These are phyloP conservation scores for Elaeis oleifera DNA, from an alignment of 202 grass and related monocot species.

Conservation along the genomic window DNA sequence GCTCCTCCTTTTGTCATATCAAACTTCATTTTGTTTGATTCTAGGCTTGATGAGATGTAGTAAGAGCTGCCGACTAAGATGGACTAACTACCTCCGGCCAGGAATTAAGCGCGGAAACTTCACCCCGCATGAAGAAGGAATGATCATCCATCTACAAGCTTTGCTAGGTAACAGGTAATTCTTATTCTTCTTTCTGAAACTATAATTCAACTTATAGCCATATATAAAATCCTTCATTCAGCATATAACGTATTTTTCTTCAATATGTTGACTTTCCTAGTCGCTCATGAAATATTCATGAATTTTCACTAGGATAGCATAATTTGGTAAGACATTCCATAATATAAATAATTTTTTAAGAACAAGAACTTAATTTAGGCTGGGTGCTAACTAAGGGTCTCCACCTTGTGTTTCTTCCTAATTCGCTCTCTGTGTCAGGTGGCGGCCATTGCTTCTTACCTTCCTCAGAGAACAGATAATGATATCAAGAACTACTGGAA, in stretches of 20 bases:
- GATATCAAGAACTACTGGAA: constrained; percentile 99
- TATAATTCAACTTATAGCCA: too few species aligned
- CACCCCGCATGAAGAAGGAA: constrained; percentile 59
- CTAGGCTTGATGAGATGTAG: constrained; percentile 75
- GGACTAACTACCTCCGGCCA: constrained; percentile 88
- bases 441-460: constrained; percentile 85
- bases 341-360: too few species aligned
- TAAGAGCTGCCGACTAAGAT: constrained; percentile 84
- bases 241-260: too few species aligned
- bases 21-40: constrained; percentile 1
- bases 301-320: too few species aligned
- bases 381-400: too few species aligned
- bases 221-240: too few species aligned
- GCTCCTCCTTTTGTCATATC: background rate
- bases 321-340: too few species aligned
- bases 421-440: constrained; percentile 25
- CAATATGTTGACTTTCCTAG: too few species aligned
- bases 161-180: constrained; percentile 70
- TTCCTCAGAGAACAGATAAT: constrained; percentile 81
- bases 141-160: constrained; percentile 85
- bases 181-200: constrained; percentile 6
- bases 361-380: too few species aligned
- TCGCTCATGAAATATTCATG: too few species aligned
- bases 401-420: too few species aligned
- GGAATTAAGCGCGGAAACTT: constrained; percentile 77